Evolutionary conservation across 345 rosid species (phyloP).

Genomic region (Eutrema yunnanense): DNA sequence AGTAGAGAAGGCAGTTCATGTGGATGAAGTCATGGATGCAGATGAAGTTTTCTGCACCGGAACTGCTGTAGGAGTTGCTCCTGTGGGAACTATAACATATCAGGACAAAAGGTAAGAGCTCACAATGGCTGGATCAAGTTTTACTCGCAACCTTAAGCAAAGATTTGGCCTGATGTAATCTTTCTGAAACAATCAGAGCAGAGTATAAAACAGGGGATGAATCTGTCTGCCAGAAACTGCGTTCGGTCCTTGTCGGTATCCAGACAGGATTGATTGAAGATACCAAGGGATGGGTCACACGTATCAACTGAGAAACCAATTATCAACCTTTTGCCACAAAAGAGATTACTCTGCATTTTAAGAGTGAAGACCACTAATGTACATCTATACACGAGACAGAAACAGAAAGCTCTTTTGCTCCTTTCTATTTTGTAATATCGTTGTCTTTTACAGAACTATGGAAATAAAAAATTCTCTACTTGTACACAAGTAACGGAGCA

Average conservation of each 20-base stretch:
- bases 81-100: conserved; percentile 41
- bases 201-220: conserved; percentile 44
- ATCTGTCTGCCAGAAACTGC: conserved; percentile 44
- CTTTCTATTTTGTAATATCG: background rate
- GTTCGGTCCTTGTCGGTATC: conserved; percentile 56
- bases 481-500: conserved; percentile 7
- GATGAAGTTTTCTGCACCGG: conserved; percentile 59
- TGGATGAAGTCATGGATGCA: conserved; percentile 41
- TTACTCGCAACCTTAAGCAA: background rate
- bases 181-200: conserved; percentile 37
- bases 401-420: background rate
- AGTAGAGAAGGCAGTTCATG: conserved; percentile 34
- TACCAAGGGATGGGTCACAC: conserved; percentile 59
- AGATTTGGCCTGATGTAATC: conserved; percentile 4
- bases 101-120: conserved; percentile 34
- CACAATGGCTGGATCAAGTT: background rate
- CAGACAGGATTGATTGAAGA: conserved; percentile 69
- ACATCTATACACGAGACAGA: background rate
- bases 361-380: background rate
- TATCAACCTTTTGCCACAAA: background rate
- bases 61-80: conserved; percentile 51
- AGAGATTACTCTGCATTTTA: background rate
- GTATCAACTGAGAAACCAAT: conserved; percentile 32
- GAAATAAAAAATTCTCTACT: background rate
- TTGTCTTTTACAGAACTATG: background rate